A percentile compares a stretch with the other conserved stretches of the same genome.
Conservation (phyloP, 1,284 basidiomycete species). For the Heliocybe sulcata region DNA sequence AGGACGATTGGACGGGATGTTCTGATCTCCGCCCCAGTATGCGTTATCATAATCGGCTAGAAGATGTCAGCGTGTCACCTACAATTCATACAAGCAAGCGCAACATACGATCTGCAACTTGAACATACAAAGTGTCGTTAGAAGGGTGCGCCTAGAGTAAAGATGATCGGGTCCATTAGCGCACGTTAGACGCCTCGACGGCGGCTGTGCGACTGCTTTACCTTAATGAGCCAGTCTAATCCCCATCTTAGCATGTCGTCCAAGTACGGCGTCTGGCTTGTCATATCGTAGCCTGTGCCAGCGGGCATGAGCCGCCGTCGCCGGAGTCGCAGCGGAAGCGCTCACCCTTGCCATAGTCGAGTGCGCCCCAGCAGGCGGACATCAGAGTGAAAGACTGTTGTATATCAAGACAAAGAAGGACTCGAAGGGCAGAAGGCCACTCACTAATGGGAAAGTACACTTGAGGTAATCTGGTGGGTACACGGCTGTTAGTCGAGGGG, state of each 20-base stretch:
- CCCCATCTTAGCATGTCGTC: constrained; percentile 87
- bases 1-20: constrained; percentile 69
- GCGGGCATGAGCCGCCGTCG: not conserved
- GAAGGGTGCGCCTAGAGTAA: constrained; percentile 69
- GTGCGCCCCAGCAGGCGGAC: constrained; percentile 83
- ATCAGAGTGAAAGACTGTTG: constrained; percentile 69
- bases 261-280: constrained; percentile 84
- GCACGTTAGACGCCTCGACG: constrained; percentile 1
- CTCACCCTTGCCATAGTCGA: constrained; percentile 71
- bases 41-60: constrained; percentile 56
- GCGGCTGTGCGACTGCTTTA: constrained; percentile 18
- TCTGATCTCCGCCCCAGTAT: constrained; percentile 86
- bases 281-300: constrained; percentile 65
- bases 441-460: constrained; percentile 71
- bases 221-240: constrained; percentile 87
- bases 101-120: constrained; percentile 56
- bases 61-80: not conserved
- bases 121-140: constrained; percentile 69
- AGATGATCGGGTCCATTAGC: no score
- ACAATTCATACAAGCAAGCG: not conserved
- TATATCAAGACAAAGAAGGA: not conserved
- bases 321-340: not conserved
- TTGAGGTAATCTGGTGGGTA: constrained; percentile 72
- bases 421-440: constrained; percentile 9
- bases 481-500: not conserved